These are phyloP conservation scores for Heritiera littoralis DNA, from an alignment of 345 rosid genomes.

Conservation along the genomic window DNA sequence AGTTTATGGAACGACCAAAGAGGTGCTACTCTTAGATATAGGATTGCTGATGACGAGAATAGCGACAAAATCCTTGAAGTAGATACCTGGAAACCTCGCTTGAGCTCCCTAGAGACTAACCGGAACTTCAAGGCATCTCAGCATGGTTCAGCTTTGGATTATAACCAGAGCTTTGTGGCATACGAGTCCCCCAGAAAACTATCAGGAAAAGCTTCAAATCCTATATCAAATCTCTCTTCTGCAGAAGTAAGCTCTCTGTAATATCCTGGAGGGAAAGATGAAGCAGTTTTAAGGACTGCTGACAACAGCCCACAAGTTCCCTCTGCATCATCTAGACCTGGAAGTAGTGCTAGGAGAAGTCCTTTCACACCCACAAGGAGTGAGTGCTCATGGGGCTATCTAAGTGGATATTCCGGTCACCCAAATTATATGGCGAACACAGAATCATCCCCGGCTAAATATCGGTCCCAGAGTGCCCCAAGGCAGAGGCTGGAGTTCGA, in stretches of 20 bases:
- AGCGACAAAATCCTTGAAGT: slow-evolving; percentile 88
- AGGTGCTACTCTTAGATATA: slow-evolving; percentile 28
- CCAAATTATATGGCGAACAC: slow-evolving; percentile 97
- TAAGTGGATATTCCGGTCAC: slow-evolving; percentile 57
- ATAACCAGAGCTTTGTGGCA: slow-evolving; percentile 42
- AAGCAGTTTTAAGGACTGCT: slow-evolving; percentile 42
- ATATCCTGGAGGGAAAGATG: slow-evolving; percentile 31
- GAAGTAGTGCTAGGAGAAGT: slow-evolving; percentile 64
- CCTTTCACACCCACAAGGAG: slow-evolving; percentile 81
- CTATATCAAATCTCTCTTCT: slow-evolving; percentile 39
- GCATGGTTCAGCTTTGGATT: slow-evolving; percentile 31
- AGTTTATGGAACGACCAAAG: slow-evolving; percentile 41
- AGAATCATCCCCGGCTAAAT: slow-evolving; percentile 81
- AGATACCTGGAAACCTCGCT: slow-evolving; percentile 91
- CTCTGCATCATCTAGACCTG: slow-evolving; percentile 64
- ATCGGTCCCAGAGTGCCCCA: slow-evolving; percentile 89
- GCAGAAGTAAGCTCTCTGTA: slow-evolving; percentile 51
- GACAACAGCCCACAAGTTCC: slow-evolving; percentile 73
- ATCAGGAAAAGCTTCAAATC: slow-evolving; percentile 36
- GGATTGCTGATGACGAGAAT: slow-evolving; percentile 50
- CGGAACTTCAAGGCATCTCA: slow-evolving; percentile 32
- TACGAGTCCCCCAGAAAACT: slow-evolving; percentile 51
- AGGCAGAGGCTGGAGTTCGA: slow-evolving; percentile 83
- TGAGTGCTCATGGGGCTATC: slow-evolving; percentile 68
- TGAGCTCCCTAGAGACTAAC: slow-evolving; percentile 33